Conservation (phyloP, 129 eudicot genomes). For the Escallonia rubra region DNA sequence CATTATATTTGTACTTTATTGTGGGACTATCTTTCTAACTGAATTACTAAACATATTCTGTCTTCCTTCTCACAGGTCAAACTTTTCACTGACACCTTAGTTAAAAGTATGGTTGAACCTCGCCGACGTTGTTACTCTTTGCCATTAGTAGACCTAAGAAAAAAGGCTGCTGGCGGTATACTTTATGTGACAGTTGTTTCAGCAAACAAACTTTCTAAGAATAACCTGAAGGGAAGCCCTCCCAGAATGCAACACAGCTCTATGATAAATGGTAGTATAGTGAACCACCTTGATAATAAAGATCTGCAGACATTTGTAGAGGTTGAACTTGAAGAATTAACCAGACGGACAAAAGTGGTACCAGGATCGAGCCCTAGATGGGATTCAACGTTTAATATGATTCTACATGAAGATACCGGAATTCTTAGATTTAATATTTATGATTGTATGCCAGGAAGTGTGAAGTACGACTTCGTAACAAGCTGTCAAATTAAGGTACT, state of each 20-base stretch:
- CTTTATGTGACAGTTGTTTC: slow-evolving; percentile 73
- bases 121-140: slow-evolving; percentile 74
- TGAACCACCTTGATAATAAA: slow-evolving; percentile 30
- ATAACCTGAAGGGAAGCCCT: slow-evolving; percentile 41
- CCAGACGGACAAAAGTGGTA: slow-evolving; percentile 60
- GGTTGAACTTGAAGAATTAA: slow-evolving; percentile 82
- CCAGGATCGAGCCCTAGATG: slow-evolving; percentile 71
- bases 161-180: slow-evolving; percentile 79
- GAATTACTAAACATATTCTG: background rate
- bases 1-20: no score
- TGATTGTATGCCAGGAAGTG: slow-evolving; percentile 58
- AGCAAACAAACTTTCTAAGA: slow-evolving; percentile 60
- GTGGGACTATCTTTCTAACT: background rate
- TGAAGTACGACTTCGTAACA: slow-evolving; percentile 63
- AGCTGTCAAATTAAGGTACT: slow-evolving; percentile 91
- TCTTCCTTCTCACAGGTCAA: slow-evolving; percentile 50
- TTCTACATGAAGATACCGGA: slow-evolving; percentile 84
- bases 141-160: slow-evolving; percentile 66
- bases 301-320: slow-evolving; percentile 86
- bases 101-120: slow-evolving; percentile 95
- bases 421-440: slow-evolving; percentile 66
- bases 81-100: slow-evolving; percentile 56
- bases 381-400: slow-evolving; percentile 82
- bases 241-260: slow-evolving; percentile 26
- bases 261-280: slow-evolving; percentile 22